Conservation (phyloP, 306 rosid genomes). For the Quillaja saponaria region DNA sequence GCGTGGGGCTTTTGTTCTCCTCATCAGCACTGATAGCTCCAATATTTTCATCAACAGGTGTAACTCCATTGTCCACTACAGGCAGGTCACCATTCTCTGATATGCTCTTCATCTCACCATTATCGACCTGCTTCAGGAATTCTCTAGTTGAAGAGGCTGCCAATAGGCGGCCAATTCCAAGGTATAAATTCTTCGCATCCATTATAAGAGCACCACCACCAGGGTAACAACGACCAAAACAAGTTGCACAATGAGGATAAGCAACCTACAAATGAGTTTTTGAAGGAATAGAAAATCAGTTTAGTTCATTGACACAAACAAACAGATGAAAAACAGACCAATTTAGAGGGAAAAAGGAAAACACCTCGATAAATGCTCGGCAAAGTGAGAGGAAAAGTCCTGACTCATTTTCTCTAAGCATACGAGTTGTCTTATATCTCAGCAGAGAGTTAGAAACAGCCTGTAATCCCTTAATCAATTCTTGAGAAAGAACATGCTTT, state of each 20-base stretch:
- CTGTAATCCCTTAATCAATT: conserved; percentile 76
- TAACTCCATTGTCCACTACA: conserved; percentile 60
- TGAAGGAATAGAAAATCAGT: conserved; percentile 19
- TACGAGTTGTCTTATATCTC: conserved; percentile 80
- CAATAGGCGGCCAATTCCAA: conserved; percentile 71
- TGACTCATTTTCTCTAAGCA: conserved; percentile 78
- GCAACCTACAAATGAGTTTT: conserved; percentile 56
- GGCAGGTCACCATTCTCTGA: conserved; percentile 64
- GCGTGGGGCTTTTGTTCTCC: conserved; percentile 35
- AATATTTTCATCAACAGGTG: conserved; percentile 43
- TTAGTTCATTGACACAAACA: not conserved
- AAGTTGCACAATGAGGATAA: conserved; percentile 83
- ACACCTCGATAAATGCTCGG: conserved; percentile 87
- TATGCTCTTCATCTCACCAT: conserved; percentile 43
- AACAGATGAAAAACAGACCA: conserved; percentile 11
- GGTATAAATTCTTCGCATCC: conserved; percentile 69
- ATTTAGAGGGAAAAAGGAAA: conserved; percentile 36
- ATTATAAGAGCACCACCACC: conserved; percentile 69
- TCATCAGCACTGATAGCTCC: conserved; percentile 29
- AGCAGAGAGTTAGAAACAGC: conserved; percentile 77
- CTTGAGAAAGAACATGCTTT: conserved; percentile 78
- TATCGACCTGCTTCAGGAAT: conserved; percentile 55
- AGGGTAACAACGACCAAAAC: conserved; percentile 94
- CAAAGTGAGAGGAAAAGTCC: conserved; percentile 96
- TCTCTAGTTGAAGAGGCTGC: conserved; percentile 70